These are phyloP conservation scores for Talaromyces sp. DNA, from an alignment of 2,329 filamentous ascomycete species.

Conservation along the genomic window DNA sequence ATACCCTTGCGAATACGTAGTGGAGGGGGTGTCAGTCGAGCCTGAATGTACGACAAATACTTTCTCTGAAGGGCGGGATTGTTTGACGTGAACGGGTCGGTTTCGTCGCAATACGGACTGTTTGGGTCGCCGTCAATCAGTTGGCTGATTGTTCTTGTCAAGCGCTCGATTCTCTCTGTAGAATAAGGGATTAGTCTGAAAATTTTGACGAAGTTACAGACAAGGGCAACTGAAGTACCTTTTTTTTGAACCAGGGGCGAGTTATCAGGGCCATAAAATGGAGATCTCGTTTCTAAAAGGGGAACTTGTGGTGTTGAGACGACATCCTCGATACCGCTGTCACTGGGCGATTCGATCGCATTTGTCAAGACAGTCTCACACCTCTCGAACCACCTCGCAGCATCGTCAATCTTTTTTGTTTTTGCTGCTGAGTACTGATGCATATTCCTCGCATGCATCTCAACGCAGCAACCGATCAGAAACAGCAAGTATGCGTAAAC, in stretches of 20 bases:
- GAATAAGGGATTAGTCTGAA: not conserved
- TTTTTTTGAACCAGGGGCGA: conserved; percentile 1
- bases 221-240: not conserved
- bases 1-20: conserved; percentile 18
- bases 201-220: not conserved
- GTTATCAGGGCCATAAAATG: not conserved
- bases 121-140: conserved; percentile 3
- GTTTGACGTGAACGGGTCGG: conserved; percentile 16
- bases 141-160: not conserved
- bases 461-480: conserved; percentile 15
- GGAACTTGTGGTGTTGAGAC: not conserved
- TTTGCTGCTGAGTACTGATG: conserved; percentile 18
- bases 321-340: not conserved
- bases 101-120: conserved; percentile 1
- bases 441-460: conserved; percentile 19
- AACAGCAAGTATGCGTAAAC: conserved; percentile 13
- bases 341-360: not conserved
- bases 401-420: conserved; percentile 14
- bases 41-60: not conserved
- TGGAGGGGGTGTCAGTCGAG: conserved; percentile 14
- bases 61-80: not conserved
- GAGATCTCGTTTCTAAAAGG: not conserved
- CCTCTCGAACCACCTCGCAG: conserved; percentile 13
- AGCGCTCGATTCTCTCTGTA: not conserved
- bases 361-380: conserved; percentile 5